Base-by-base conservation (phyloP, 169 alveolate genomes). In the Theileria luwenshuni region DNA sequence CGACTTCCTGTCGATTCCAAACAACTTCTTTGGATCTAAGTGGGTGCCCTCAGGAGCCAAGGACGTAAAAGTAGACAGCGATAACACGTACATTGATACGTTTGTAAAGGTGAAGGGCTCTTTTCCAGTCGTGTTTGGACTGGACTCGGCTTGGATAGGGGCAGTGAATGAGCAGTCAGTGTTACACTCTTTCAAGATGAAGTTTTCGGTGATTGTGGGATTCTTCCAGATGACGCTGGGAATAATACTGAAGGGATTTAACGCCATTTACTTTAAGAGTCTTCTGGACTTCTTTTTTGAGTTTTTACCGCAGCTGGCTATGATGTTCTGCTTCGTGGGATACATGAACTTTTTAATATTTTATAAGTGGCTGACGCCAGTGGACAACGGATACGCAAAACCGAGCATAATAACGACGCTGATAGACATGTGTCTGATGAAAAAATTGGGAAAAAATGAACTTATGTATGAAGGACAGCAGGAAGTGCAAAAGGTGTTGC, bases 141-240 rank as follows among this genome's bases (percentile, higher is more conserved):
- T 97, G 45, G 99, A 98, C 75, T 96, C 99, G 13, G 96, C 95
- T 32, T 98, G 99, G 99, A 95, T 94, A 77, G 95, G 97, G 5
- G 96, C 99, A 27, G 77, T 77, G 25, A 97, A 97, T 84, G 99
- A 98, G 84, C 91, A 97, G 80, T 84, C 96, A 32, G 96, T 94
- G 90, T 83, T 95, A 65, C 98, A 98, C 85, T 96, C 99, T 1
- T 91, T 96, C 79, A 98, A 98, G 92, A 98, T 98, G 99, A 98
- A 98, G 86, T 85, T 98, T 45, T 94, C 99, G 1, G 99, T 97
- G 21, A 93, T 96, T 51, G 90, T 96, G 2, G 99, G 96, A 33
- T 92, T 96, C 32, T 28, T 90, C 28, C 97, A 96, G 76, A 97
- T 97, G 99, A 62, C 94, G 6, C 86, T 95, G 76, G 99, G 99